Base-by-base conservation (phyloP, 1,139 yeast genomes). In the Lipomyces yarrowii region DNA sequence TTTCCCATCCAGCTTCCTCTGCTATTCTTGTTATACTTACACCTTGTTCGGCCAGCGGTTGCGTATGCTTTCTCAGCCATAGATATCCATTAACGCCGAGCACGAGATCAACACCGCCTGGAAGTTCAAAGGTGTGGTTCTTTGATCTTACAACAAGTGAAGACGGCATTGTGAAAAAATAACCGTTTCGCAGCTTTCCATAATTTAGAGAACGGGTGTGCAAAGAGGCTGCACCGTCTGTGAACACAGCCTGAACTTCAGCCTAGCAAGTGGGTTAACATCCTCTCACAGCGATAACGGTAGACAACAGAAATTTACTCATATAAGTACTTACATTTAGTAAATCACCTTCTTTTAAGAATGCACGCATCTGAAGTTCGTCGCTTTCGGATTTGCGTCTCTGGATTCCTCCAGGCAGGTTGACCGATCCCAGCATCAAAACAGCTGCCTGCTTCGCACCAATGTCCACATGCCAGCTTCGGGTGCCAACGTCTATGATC, bases 401-500 rank as follows among this genome's bases (percentile, higher is more conserved):
- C 73, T 94, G 81, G 2, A 96, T 91, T 64, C 99, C 99, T 64
- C 99, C 99, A 0, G 99, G 99, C 70, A 96, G 82, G 77, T 96
- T 96, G 32, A 96, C 98, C 0, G 97, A 91, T 10, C 99, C 99
- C 69, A 96, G 82, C 91, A 91, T 89, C 70, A 96, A 80, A 0
- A 91, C 87, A 0, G 98, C 99, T 76, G 92, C 96, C 74, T 91
- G 97, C 73, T 87, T 89, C 26, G 91, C 91, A 18, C 99, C 98
- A 73, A 96, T 91, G 74, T 94, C 98, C 23, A 96, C 98, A 75
- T 90, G 92, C 99, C 99, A 96, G 72, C 98, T 82, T 76, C 90
- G 90, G 72, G 89, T 89, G 0, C 96, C 97, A 5, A 94, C 98
- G 52, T 94, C 99, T 1, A 96, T 89, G 73, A 96, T 89, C 70